Evolutionary conservation across 345 rosid species (phyloP), one percentile per base, ranked within the genome.

Genomic region (Sisymbrium altissimum): DNA sequence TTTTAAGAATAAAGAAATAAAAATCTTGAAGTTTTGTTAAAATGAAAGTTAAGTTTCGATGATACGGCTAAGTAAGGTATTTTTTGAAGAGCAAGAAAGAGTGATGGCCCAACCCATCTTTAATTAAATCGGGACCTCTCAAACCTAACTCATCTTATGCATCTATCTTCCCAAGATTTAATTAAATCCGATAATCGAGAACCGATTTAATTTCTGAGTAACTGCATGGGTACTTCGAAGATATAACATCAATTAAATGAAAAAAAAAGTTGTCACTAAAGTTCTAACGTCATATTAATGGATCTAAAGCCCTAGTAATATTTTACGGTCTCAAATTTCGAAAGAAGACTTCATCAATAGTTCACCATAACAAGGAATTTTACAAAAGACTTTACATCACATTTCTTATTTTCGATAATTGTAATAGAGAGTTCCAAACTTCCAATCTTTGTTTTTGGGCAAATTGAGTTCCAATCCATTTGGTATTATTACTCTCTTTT

Each of bases 31-130:
- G 39, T 18, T 39, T 39, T 75, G 79, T 21, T 60, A 52, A n/a
- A 32, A 62, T 59, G 79, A 68, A 75, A 68, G 74, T 75, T 68
- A 68, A 50, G 79, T 75, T 75, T 68, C 50, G 25, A 69, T 70
- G 75, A 76, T 76, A 69, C 63, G 72, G 67, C 56, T 46, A 70
- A 71, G 80, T 50, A 77, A 77, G 76, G 80, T 70, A 71, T 70
- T 64, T 46, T 77, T 77, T 56, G 66, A 54, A 36, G 50, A 55
- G 60, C 71, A 70, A 65, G 80, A 64, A 71, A 77, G 53, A 63
- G 75, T 77, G 80, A 77, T 56, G 76, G 48, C 62, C 76, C 76
- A 77, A 64, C 76, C 36, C 71, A 44, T 65, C 61, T 71, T 71
- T 70, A 64, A 76, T 76, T 66, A 13, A 30, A 32, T 57, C 21